phyloP scores from a whole-genome alignment of 2,329 filamentous ascomycete genomes.

The Penicillium thymicola region DNA sequence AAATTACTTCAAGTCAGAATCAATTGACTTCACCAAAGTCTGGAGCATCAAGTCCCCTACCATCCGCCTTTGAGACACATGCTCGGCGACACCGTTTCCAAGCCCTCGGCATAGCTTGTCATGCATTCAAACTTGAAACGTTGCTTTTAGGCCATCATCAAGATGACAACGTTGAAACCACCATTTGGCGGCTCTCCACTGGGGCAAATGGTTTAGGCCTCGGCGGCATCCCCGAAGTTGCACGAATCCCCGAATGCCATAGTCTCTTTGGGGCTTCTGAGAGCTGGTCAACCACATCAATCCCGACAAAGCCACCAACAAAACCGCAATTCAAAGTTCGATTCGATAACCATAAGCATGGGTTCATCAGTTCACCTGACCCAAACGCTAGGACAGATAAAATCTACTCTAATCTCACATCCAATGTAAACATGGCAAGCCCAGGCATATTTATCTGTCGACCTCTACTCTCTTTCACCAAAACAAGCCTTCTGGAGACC shows the following conservation, averaged over 20 bases:
- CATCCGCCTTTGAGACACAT: conserved; percentile 69
- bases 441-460: conserved; percentile 39
- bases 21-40: not conserved
- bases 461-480: conserved; percentile 52
- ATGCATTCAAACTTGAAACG: conserved; percentile 49
- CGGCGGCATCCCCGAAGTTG: conserved; percentile 62
- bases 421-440: conserved; percentile 24
- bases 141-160: conserved; percentile 81
- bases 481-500: conserved; percentile 62
- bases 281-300: conserved; percentile 55
- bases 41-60: conserved; percentile 34
- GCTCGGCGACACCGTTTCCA: conserved; percentile 74
- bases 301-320: conserved; percentile 9
- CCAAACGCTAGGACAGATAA: not conserved
- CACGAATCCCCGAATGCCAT: conserved; percentile 79
- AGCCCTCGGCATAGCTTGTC: conserved; percentile 62
- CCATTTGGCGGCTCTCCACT: conserved; percentile 71
- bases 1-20: not conserved
- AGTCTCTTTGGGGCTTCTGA: conserved; percentile 68
- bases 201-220: conserved; percentile 70
- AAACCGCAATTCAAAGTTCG: conserved; percentile 6
- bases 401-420: not conserved
- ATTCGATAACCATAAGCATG: conserved; percentile 2
- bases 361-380: not conserved
- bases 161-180: conserved; percentile 88